These are phyloP conservation scores for Verticillium longisporum DNA, from an alignment of 2,329 filamentous ascomycete species.

Conservation along the genomic window DNA sequence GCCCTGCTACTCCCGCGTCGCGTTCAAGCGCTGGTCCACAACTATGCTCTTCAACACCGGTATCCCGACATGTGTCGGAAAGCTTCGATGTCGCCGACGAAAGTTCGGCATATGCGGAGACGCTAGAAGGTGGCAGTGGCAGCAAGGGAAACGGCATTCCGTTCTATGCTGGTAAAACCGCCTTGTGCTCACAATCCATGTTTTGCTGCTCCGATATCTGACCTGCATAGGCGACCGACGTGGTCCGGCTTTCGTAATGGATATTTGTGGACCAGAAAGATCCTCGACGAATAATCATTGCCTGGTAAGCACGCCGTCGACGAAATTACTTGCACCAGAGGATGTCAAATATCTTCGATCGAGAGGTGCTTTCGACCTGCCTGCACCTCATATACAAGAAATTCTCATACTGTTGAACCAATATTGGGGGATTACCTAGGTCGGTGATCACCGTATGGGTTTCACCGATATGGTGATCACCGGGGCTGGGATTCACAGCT, in stretches of 20 bases:
- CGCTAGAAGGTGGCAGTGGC: neutral
- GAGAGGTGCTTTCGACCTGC: constrained; percentile 10
- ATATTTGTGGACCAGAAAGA: neutral
- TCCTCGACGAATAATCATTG: neutral
- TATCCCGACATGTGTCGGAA: neutral
- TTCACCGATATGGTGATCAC: no score
- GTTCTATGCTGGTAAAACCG: neutral
- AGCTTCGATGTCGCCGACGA: neutral
- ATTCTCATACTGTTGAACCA: no score
- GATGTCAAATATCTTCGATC: neutral
- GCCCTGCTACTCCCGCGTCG: no score
- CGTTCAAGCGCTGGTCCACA: no score
- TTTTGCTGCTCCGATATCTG: no score
- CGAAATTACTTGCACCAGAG: neutral
- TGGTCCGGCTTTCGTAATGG: neutral
- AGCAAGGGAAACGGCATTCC: neutral
- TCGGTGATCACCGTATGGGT: no score
- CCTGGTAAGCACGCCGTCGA: neutral
- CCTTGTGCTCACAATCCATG: no score
- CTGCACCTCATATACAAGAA: constrained; percentile 6
- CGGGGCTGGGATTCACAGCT: no score
- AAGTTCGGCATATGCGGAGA: neutral
- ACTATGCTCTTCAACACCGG: no score
- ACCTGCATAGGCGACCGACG: neutral
- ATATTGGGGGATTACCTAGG: no score